phyloP scores from a whole-genome alignment of 2,329 filamentous ascomycete species.

The Penicillium vulpinum region DNA sequence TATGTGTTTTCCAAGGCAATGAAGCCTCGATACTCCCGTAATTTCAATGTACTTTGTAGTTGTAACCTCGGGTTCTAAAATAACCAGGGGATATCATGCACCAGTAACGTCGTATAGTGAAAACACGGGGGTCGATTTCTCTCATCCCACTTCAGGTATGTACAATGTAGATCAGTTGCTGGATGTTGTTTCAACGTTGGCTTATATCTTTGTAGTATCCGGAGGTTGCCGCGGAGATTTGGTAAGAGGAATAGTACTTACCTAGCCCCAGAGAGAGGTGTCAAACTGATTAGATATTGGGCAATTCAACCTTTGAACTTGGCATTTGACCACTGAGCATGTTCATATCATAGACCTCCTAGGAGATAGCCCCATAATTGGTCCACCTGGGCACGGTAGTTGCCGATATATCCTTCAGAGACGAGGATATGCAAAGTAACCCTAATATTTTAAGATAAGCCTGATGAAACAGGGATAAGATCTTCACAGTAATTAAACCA shows the following conservation, averaged over 20 bases:
- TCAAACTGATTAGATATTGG: too few relatives aligned
- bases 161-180: not conserved
- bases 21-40: not conserved
- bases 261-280: too few relatives aligned
- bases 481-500: too few relatives aligned
- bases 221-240: too few relatives aligned
- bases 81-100: not conserved
- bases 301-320: too few relatives aligned
- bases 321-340: too few relatives aligned
- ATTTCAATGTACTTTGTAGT: not conserved
- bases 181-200: too few relatives aligned
- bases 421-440: not conserved
- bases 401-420: too few relatives aligned
- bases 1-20: not conserved
- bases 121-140: not conserved
- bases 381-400: too few relatives aligned
- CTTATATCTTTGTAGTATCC: not conserved
- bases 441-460: not conserved
- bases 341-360: too few relatives aligned
- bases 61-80: not conserved
- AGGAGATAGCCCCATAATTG: too few relatives aligned
- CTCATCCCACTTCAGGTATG: not conserved
- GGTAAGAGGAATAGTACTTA: too few relatives aligned
- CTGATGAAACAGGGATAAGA: not conserved
- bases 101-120: not conserved